These are phyloP conservation scores for Dictyostelium firmibasis DNA, from an alignment of 78 protist genomes.

Conservation along the genomic window DNA sequence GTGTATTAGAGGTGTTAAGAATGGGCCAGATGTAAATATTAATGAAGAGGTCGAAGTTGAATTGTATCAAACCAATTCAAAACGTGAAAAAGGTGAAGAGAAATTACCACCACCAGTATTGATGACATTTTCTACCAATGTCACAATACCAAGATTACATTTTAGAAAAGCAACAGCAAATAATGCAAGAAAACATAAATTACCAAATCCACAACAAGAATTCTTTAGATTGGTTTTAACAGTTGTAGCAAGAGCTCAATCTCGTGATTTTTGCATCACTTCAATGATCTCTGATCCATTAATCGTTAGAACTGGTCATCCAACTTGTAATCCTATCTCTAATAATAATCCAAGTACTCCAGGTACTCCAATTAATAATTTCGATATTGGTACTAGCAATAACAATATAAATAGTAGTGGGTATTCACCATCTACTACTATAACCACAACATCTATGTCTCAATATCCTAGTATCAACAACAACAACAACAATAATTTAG, in stretches of 20 bases:
- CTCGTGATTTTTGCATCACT: conserved; percentile 21
- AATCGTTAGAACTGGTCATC: conserved; percentile 77
- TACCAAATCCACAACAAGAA: conserved; percentile 80
- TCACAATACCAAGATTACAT: conserved; percentile 66
- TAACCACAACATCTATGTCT: not conserved
- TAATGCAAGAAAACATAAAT: conserved; percentile 70
- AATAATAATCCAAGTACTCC: not conserved
- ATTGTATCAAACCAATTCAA: conserved; percentile 74
- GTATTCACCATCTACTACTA: not conserved
- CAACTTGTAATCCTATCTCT: not conserved
- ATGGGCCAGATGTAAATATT: not conserved
- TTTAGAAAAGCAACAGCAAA: conserved; percentile 75
- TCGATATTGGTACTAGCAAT: not conserved
- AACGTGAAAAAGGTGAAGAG: conserved; percentile 62
- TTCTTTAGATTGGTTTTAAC: conserved; percentile 59
- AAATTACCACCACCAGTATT: conserved; percentile 48
- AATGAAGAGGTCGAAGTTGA: conserved; percentile 46
- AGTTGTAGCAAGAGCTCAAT: conserved; percentile 45
- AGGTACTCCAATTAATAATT: not conserved
- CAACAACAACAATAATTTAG: not conserved
- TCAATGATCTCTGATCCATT: conserved; percentile 64
- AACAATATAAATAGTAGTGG: not conserved
- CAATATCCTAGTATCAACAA: not conserved
- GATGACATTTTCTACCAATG: not conserved
- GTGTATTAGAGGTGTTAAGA: conserved; percentile 52